A percentile compares a stretch with the other conserved stretches of the same genome.
These are phyloP conservation scores for Allium cepa DNA, from an alignment of 106 monocot genomes.

Conservation along the genomic window DNA sequence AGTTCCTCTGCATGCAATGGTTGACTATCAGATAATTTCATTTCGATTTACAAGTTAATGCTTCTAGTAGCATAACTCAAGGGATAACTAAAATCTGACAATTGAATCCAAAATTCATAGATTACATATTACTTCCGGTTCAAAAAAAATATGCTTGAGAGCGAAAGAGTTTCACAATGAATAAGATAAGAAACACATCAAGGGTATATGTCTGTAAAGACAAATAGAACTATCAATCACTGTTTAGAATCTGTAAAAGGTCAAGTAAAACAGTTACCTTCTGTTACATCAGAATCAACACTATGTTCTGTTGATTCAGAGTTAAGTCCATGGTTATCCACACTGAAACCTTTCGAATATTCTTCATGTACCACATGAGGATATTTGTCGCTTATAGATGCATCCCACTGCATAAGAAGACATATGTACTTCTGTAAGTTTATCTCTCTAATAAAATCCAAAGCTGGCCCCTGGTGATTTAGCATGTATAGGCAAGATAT, in stretches of 20 bases:
- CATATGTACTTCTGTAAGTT: background rate
- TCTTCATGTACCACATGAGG: slow-evolving; percentile 82
- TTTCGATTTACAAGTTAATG: too few relatives aligned
- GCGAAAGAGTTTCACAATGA: too few relatives aligned
- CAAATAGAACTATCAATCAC: too few relatives aligned
- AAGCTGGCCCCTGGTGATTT: background rate
- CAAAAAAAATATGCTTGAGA: too few relatives aligned
- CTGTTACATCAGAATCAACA: slow-evolving; percentile 36
- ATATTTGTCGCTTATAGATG: slow-evolving; percentile 57
- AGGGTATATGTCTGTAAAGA: too few relatives aligned
- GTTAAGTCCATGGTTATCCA: slow-evolving; percentile 9
- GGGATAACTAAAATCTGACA: too few relatives aligned
- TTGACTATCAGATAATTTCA: too few relatives aligned
- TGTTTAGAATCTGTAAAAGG: too few relatives aligned
- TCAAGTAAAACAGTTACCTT: slow-evolving; percentile 45
- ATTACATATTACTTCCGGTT: too few relatives aligned
- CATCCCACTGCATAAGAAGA: slow-evolving; percentile 39
- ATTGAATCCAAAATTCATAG: too few relatives aligned
- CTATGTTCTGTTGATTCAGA: slow-evolving; percentile 1
- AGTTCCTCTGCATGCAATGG: slow-evolving; percentile 43
- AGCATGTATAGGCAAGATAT: background rate
- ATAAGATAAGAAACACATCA: too few relatives aligned
- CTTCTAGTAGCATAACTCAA: too few relatives aligned
- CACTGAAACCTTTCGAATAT: slow-evolving; percentile 24
- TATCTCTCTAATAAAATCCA: background rate